Evolutionary conservation across 176 grass and related monocot genomes (phyloP).

Genomic region (Juncus inflexus): DNA sequence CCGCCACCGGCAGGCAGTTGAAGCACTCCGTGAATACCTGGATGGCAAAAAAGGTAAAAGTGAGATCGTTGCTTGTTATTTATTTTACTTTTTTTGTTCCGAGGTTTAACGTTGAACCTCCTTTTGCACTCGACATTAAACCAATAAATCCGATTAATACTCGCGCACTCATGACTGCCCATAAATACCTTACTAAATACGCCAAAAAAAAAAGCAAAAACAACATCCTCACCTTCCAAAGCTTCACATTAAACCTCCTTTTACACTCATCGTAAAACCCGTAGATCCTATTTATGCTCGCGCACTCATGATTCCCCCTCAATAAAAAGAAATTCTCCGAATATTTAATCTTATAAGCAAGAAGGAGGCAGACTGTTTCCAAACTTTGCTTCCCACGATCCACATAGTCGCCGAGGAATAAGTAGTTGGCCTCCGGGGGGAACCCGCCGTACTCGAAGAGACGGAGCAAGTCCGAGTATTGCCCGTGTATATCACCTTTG

Average conservation of each 20-base stretch:
- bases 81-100: no score
- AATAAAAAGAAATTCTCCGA: conserved; percentile 37
- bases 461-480: conserved; percentile 32
- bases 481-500: conserved; percentile 33
- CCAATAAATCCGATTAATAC: no score
- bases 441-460: conserved; percentile 35
- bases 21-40: conserved; percentile 35
- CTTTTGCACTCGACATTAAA: no score
- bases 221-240: conserved; percentile 15
- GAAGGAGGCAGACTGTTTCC: conserved; percentile 32
- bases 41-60: no score
- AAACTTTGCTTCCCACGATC: conserved; percentile 30
- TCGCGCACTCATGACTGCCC: no score
- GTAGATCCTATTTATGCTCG: conserved; percentile 35
- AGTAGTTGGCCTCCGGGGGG: conserved; percentile 30
- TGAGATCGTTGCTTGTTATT: not conserved
- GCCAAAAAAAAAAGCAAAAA: no score
- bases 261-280: conserved; percentile 40
- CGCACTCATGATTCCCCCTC: conserved; percentile 34
- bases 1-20: conserved; percentile 35
- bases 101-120: no score
- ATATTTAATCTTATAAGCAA: conserved; percentile 35
- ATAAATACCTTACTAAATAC: no score
- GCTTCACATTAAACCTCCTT: conserved; percentile 17
- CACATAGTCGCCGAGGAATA: conserved; percentile 33